Percentiles rank a stretch among this genome's conserved stretches.
These are phyloP conservation scores for Leccinum disarticulatum DNA, from an alignment of 768 basidiomycete species.

Conservation along the genomic window DNA sequence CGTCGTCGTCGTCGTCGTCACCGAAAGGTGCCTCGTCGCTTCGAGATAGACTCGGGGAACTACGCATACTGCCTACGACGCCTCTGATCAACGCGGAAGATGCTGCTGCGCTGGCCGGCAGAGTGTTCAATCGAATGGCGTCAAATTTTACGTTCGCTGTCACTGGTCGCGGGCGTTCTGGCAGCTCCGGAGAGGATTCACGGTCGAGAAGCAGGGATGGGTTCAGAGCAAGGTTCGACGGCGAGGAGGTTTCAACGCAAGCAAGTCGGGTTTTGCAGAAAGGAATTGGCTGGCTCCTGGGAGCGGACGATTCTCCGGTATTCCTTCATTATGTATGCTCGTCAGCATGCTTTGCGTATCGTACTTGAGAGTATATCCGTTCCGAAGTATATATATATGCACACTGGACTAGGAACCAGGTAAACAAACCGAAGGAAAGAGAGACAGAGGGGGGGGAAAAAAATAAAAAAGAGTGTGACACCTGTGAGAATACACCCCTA, in stretches of 20 bases:
- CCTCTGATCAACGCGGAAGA: conserved; percentile 73
- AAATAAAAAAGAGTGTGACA: conserved; percentile 13
- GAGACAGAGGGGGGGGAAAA: conserved; percentile 14
- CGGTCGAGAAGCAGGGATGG: conserved; percentile 40
- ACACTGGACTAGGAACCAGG: conserved; percentile 24
- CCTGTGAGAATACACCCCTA: conserved; percentile 9
- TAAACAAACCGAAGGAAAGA: conserved; percentile 27
- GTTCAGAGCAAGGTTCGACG: conserved; percentile 42
- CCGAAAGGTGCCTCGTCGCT: conserved; percentile 51
- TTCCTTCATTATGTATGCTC: conserved; percentile 15
- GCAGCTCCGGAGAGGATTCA: conserved; percentile 17
- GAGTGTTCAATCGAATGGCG: conserved; percentile 75
- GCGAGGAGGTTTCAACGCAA: conserved; percentile 67
- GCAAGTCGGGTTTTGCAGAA: conserved; percentile 79
- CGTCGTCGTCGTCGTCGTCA: conserved; percentile 15
- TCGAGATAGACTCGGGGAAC: conserved; percentile 58
- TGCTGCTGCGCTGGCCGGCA: conserved; percentile 74
- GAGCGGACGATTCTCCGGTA: conserved; percentile 62
- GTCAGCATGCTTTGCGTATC: conserved; percentile 19
- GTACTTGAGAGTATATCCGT: conserved; percentile 19
- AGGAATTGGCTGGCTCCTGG: conserved; percentile 96
- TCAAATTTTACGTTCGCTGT: conserved; percentile 73
- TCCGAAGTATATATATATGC: conserved; percentile 25
- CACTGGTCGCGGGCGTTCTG: conserved; percentile 38
- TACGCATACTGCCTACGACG: conserved; percentile 70